Percentiles rank a stretch among this genome's conserved stretches.
Conservation (phyloP, 306 rosid species). For the Cucumis hystrix region DNA sequence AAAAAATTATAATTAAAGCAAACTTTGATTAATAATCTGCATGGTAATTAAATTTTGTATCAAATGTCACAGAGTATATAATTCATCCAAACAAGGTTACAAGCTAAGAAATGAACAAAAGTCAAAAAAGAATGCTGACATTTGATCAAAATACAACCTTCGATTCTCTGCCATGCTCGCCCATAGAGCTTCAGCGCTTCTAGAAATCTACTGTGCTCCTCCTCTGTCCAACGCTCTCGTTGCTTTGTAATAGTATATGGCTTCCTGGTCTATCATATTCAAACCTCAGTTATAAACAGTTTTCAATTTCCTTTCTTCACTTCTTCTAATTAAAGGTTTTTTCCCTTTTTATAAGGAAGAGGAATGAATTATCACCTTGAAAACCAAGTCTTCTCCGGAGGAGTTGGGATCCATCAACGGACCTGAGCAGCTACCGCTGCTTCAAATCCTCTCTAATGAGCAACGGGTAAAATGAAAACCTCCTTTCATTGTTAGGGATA, state of each 20-base stretch:
- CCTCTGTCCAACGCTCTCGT: conserved; percentile 99
- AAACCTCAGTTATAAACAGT: conserved; percentile 9
- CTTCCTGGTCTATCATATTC: conserved; percentile 58
- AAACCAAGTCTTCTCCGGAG: conserved; percentile 64
- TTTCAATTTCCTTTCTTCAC: not conserved
- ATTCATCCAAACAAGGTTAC: not conserved
- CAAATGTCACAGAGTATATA: not conserved
- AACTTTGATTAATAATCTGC: not conserved
- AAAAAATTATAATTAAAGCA: not conserved
- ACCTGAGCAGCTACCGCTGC: conserved; percentile 47
- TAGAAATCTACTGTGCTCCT: conserved; percentile 81
- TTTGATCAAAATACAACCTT: conserved; percentile 37
- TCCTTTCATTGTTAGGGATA: conserved; percentile 32
- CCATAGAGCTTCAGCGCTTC: conserved; percentile 94
- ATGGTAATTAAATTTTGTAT: not conserved
- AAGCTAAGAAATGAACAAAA: conserved; percentile 9
- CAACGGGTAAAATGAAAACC: conserved; percentile 37
- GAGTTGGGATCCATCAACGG: conserved; percentile 59
- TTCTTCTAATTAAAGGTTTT: not conserved
- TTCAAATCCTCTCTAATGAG: conserved; percentile 76
- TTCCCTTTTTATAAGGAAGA: not conserved
- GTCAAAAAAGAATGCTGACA: not conserved
- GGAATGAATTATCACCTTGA: conserved; percentile 39
- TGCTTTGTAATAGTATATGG: conserved; percentile 95
- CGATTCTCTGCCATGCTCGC: conserved; percentile 98